Evolutionary conservation across 305 asterid species (phyloP), one percentile per base, ranked within the genome.

Genomic region (Ilex paraguariensis): DNA sequence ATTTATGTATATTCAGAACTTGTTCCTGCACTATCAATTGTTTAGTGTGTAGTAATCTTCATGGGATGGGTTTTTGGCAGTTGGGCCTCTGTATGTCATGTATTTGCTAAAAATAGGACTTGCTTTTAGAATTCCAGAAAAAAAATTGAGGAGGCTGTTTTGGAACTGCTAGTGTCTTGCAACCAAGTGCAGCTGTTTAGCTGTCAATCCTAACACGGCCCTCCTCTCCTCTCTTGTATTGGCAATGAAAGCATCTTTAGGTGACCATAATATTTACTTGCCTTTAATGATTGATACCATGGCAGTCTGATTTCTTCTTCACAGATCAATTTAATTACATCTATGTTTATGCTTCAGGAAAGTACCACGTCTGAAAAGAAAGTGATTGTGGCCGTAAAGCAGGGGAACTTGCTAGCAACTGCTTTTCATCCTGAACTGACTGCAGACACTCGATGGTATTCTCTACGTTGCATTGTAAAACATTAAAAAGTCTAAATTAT

Each of bases 351-450:
- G 60, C 75, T 59, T 61, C 85, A 87, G 97, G 95, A 60, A 57
- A 70, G 74, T 59, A 66, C 65, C 6, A 81, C 31, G 51, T 59
- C 85, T 8, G 84, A 40, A 31, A 77, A 75, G 70, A 84, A 76
- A 71, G 95, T 86, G 51, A 79, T 93, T 31, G 95, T 93, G 61
- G 99, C 99, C 16, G 95, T 93, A 69, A 90, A 83, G 81, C 99
- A 93, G 77, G 97, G 96, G 39, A 87, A 87, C 73, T 66, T 93
- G 77, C 82, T 93, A 59, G 99, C 99, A 72, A 93, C 99, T 64
- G 99, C 99, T 48, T 93, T 93, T 67, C 99, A 93, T 73, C 99
- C 99, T 11, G 99, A 93, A 76, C 67, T 93, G 75, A 93, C 99
- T 60, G 88, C 95, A 36, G 97, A 93, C 63, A 76, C 82, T 49